Evolutionary conservation across 2,329 filamentous ascomycete genomes (phyloP), one percentile per base, ranked within the genome.

Genomic region (Beauveria pseudobassiana): DNA sequence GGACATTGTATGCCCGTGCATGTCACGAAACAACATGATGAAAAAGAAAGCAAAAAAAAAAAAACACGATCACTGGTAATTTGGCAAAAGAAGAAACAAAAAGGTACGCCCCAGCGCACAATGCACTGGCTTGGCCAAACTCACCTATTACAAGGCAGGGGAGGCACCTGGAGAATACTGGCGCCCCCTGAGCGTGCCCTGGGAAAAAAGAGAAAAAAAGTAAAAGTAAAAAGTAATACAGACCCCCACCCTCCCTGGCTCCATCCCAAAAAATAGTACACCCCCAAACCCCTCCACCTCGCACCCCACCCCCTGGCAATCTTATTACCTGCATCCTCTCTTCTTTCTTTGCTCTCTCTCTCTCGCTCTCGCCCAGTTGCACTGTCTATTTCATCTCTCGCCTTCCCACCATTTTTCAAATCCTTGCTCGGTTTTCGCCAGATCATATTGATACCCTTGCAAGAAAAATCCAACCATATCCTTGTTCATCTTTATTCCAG

Each of bases 401-500:
- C 42, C 24, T 28, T 34, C 40, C 53, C 42, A 30, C 53, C 22
- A 20, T 45, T 50, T 50, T 42, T 16, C 6, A 20, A 30, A 43
- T 46, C 45, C 55, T 58, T 58, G 45, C 12, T 45, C 26, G 30
- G 40, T 26, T 40, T 50, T 58, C 28, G 55, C 45, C 54, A 57
- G 56, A 59, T 59, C 56, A 43, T 51, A 58, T 49, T 18, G 1
- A 34, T 51, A 34, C 45, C 54, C 54, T 57, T 57, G 54, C 43
- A 56, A 46, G 16, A 22, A n/a, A 16, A 53, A 28, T 22, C 20
- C 51, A 54, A 40, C 12, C 18, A 45, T 38, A 52, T 20, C 58
- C 58, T 53, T 60, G 58, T 40, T 46, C 58, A 46, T 24, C 22
- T 38, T 30, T 49, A 34, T 46, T 50, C 45, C 56, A 51, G 56